A percentile compares a stretch with the other conserved stretches of the same genome.
Evolutionary conservation across 202 grass and related monocot species (phyloP).

Genomic region (Bolboschoenoplectus hybrid): DNA sequence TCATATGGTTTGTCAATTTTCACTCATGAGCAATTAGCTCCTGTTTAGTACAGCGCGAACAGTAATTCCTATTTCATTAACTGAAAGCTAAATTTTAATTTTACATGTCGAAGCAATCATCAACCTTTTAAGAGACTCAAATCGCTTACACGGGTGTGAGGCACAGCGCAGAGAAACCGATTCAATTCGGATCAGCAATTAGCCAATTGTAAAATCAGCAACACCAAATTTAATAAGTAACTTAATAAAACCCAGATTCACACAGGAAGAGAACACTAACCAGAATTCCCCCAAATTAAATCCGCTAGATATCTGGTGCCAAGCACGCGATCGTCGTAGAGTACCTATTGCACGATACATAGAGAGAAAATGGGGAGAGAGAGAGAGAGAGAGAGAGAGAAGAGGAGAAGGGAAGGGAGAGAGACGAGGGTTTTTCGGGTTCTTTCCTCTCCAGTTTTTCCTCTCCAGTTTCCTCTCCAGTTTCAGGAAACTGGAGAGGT

Average conservation of each 20-base stretch:
- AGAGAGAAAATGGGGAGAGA: not conserved
- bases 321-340: not conserved
- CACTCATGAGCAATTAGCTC: not conserved
- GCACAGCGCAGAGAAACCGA: not conserved
- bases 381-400: not conserved
- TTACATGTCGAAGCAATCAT: not conserved
- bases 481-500: too few species aligned
- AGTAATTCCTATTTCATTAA: not conserved
- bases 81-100: not conserved
- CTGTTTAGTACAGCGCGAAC: not conserved
- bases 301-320: not conserved
- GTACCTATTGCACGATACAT: conserved; percentile 25
- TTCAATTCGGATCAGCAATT: not conserved
- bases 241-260: not conserved
- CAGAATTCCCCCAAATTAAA: not conserved
- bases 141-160: not conserved
- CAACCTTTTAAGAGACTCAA: not conserved
- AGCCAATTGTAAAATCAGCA: not conserved
- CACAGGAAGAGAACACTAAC: conserved; percentile 11
- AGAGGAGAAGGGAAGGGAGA: not conserved
- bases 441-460: too few species aligned
- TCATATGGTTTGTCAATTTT: not conserved
- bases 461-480: too few species aligned
- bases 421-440: too few species aligned
- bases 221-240: not conserved